Conservation (phyloP, 225 moss, liverwort and hornwort species). For the Polytrichum commune region DNA sequence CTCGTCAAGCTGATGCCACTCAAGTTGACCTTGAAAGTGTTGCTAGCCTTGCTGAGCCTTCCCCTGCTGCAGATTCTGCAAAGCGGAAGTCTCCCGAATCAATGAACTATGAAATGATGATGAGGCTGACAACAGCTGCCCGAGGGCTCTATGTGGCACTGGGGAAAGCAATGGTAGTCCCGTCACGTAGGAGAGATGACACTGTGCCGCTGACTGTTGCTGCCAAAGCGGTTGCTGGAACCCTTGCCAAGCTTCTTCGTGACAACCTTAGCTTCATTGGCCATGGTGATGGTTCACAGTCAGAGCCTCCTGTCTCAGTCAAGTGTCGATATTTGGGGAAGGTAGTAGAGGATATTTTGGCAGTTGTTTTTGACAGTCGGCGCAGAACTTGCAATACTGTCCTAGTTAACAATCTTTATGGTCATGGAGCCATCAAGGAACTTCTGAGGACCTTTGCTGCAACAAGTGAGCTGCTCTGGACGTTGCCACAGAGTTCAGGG, state of each 20-base stretch:
- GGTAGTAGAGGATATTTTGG: conserved; percentile 80
- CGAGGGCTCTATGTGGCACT: conserved; percentile 84
- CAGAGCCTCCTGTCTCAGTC: conserved; percentile 58
- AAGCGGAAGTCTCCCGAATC: conserved; percentile 86
- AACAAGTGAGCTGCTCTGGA: conserved; percentile 89
- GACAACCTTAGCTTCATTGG: conserved; percentile 83
- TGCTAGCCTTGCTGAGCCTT: conserved; percentile 52
- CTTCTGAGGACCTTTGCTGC: conserved; percentile 74
- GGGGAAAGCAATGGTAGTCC: conserved; percentile 89
- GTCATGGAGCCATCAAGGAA: conserved; percentile 81
- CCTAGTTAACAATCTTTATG: conserved; percentile 78
- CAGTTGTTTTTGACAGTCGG: conserved; percentile 85
- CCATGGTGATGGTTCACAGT: conserved; percentile 32
- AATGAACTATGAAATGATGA: conserved; percentile 87
- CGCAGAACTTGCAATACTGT: conserved; percentile 86
- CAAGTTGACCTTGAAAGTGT: conserved; percentile 70
- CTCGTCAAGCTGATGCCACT: conserved; percentile 71
- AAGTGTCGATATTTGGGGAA: conserved; percentile 93
- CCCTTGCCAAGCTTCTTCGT: conserved; percentile 74
- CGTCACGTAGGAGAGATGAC: conserved; percentile 93
- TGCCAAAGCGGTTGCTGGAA: conserved; percentile 80
- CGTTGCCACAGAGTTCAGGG: conserved; percentile 61
- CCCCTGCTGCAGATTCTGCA: conserved; percentile 55
- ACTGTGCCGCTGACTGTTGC: conserved; percentile 64
- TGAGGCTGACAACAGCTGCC: conserved; percentile 64